Conservation (phyloP, 257 asterid genomes). For the Plantago ovata region DNA sequence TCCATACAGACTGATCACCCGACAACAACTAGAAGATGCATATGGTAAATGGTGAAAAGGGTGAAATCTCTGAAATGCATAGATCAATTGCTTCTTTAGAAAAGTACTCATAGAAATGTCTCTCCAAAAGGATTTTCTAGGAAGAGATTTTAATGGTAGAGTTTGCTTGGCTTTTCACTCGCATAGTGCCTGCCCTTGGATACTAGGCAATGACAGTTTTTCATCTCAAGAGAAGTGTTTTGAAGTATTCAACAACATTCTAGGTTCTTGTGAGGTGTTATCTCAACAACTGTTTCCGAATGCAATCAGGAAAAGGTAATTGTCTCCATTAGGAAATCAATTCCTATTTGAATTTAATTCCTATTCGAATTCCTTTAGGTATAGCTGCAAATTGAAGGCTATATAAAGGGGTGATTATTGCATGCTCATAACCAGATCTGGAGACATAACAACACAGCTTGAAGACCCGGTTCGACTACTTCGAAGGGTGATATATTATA, state of each 20-base stretch:
- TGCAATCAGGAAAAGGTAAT: no score
- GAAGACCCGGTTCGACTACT: no score
- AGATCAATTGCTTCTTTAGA: slow-evolving; percentile 56
- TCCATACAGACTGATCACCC: slow-evolving; percentile 35
- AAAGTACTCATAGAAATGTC: slow-evolving; percentile 49
- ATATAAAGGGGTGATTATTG: no score
- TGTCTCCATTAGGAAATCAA: no score
- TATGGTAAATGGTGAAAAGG: slow-evolving; percentile 40
- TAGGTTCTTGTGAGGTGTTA: no score
- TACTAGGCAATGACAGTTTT: slow-evolving; percentile 53
- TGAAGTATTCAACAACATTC: slow-evolving; percentile 36
- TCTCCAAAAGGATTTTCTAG: slow-evolving; percentile 71
- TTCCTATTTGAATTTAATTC: no score
- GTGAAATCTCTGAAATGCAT: slow-evolving; percentile 50
- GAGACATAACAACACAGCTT: no score
- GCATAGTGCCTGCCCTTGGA: slow-evolving; percentile 53
- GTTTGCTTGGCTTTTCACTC: slow-evolving; percentile 69
- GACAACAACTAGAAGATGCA: slow-evolving; percentile 41
- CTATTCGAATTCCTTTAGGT: no score
- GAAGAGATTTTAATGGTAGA: slow-evolving; percentile 86
- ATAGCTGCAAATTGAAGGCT: no score
- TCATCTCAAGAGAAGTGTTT: slow-evolving; percentile 34
- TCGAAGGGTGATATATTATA: no score
- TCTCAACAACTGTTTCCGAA: no score
- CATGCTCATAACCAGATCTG: no score